These are phyloP conservation scores for Castanea mollissima DNA, from an alignment of 306 rosid genomes.

Conservation along the genomic window DNA sequence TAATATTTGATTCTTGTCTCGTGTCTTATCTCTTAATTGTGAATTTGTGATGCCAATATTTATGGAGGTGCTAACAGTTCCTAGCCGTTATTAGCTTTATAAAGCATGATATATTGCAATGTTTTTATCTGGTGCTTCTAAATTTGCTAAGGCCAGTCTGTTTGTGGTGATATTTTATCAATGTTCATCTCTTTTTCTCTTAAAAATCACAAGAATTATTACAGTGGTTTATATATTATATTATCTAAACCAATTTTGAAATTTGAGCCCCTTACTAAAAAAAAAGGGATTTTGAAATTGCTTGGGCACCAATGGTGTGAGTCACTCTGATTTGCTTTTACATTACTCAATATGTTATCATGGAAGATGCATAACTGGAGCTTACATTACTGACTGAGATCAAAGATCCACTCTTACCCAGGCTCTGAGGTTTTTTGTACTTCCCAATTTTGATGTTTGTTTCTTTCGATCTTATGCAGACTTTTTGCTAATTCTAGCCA, in stretches of 20 bases:
- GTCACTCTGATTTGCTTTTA: neutral
- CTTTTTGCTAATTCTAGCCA: too few species aligned
- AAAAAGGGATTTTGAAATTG: too few species aligned
- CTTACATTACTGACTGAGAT: neutral
- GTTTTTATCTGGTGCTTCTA: neutral
- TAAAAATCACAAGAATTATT: neutral
- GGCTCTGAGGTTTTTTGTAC: too few species aligned
- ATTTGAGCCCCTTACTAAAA: neutral
- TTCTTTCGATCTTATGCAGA: too few species aligned
- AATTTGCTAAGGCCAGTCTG: neutral
- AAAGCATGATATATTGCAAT: neutral
- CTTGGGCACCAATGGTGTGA: neutral
- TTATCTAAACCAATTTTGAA: neutral
- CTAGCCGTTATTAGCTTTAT: neutral
- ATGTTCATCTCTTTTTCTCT: neutral
- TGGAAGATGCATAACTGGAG: neutral
- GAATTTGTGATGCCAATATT: constrained; percentile 1
- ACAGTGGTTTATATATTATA: neutral
- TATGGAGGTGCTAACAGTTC: neutral
- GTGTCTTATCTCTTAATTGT: neutral
- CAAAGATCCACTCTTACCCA: too few species aligned
- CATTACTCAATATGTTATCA: neutral
- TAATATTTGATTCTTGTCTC: constrained; percentile 7
- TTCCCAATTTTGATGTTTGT: too few species aligned
- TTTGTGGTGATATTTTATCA: neutral